Evolutionary conservation across 2,329 filamentous ascomycete genomes (phyloP), one percentile per base, ranked within the genome.

Genomic region (Paraconiothyrium sp.): DNA sequence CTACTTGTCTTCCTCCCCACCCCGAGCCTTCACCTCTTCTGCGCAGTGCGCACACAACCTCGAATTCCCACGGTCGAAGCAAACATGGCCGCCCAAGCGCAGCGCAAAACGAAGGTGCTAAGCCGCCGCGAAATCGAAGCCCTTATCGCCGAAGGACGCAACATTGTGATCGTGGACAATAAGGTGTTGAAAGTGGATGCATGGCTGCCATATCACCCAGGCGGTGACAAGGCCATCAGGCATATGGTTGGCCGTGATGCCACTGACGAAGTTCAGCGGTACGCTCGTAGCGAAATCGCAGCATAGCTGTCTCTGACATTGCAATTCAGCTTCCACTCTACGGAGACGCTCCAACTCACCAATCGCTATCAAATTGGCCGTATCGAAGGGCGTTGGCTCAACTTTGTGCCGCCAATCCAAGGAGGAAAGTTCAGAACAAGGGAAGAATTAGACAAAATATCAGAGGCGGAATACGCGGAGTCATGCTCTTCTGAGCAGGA

Each of bases 211-310:
- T 97, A 92, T 74, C 95, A 98, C 73, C 95, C 95, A 13, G 95
- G 95, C 60, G 95, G 95, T 69, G 90, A 94, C 72, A 95, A 93
- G 80, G 88, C 94, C 58, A 96, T 99, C 67, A 84, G 88, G 76
- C 95, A 99, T 76, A 95, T 97, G 93, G 88, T 98, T 63, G 93
- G 93, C 64, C 88, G 91, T 80, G 93, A 97, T 87, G 94, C 93
- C 54, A 97, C 94, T 11, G 94, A 97, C 78, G 95, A 98, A 80
- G 90, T 98, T 64, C 92, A 90, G 78, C 92, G 90, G 92, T 97
- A 85, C 54, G 90, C 84, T 49, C 30, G 9, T 4, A 54, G 11
- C 62, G 58, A 10, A 14, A 44, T 20, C 47, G 49, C 24, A 16
- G 44, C 30, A 32, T 59, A 22, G 16, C 13, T 27, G 16, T 2